These are phyloP conservation scores for Phyllosticta capitalensis DNA, from an alignment of 2,329 filamentous ascomycete genomes.

Conservation along the genomic window DNA sequence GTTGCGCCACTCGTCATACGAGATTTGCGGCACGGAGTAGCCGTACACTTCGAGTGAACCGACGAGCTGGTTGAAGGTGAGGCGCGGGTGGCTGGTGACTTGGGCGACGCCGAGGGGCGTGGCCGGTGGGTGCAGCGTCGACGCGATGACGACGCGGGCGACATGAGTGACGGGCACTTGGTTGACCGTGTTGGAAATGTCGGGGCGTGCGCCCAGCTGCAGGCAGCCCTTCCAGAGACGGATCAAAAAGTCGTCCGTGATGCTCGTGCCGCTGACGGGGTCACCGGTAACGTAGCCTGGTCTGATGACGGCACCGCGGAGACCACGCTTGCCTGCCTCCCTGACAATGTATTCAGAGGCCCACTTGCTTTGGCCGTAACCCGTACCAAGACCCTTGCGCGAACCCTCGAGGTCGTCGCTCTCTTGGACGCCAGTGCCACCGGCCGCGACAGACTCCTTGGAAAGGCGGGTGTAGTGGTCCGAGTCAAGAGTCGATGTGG, in stretches of 20 bases:
- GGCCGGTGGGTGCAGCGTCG: conserved; percentile 55
- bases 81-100: conserved; percentile 68
- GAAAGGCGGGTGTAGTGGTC: conserved; percentile 73
- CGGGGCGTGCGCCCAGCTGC: conserved; percentile 63
- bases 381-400: conserved; percentile 65
- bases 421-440: conserved; percentile 59
- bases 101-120: conserved; percentile 56
- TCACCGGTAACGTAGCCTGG: conserved; percentile 81
- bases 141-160: conserved; percentile 66
- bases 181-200: conserved; percentile 81
- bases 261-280: conserved; percentile 55
- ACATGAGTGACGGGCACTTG: conserved; percentile 82
- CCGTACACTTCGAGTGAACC: conserved; percentile 61
- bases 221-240: conserved; percentile 80
- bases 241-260: conserved; percentile 85
- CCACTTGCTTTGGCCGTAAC: conserved; percentile 92
- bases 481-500: conserved; percentile 72
- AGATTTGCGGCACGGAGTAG: conserved; percentile 56
- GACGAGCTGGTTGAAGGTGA: conserved; percentile 72
- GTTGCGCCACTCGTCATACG: conserved; percentile 60
- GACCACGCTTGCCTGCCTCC: conserved; percentile 67
- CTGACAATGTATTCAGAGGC: conserved; percentile 62
- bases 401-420: conserved; percentile 71
- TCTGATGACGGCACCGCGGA: conserved; percentile 65
- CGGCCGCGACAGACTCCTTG: conserved; percentile 48